A percentile compares a stretch with the other conserved stretches of the same genome.
These are phyloP conservation scores for Rugonectria rugulosa DNA, from an alignment of 2,329 filamentous ascomycete genomes.

Conservation along the genomic window DNA sequence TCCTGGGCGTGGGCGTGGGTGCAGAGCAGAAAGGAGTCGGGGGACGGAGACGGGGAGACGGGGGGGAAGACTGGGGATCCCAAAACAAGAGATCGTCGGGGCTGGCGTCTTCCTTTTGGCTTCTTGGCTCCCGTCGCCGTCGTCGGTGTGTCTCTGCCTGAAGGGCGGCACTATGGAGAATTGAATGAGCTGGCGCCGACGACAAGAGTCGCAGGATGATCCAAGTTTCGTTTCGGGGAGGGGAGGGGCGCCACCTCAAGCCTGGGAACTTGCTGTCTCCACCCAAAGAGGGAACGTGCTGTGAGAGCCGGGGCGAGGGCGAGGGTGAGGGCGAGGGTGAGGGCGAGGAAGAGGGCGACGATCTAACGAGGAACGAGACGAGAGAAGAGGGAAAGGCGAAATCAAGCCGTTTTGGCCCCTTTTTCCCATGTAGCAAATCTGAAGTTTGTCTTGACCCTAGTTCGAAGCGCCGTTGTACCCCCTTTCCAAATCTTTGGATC, in stretches of 20 bases:
- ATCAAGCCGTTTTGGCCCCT: not conserved
- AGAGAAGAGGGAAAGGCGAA: constrained; percentile 1
- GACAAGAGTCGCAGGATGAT: constrained; percentile 23
- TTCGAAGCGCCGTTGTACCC: not conserved
- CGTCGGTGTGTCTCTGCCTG: constrained; percentile 5
- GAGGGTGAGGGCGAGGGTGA: too few species aligned
- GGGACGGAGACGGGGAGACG: not conserved
- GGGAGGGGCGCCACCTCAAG: too few species aligned
- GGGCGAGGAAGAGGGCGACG: not conserved
- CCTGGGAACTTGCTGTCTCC: constrained; percentile 25
- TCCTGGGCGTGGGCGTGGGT: constrained; percentile 1
- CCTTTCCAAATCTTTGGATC: not conserved
- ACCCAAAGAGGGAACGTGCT: constrained; percentile 15
- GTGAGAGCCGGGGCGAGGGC: constrained; percentile 3
- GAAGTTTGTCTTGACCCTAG: constrained; percentile 1
- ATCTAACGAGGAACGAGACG: constrained; percentile 13
- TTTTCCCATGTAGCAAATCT: not conserved
- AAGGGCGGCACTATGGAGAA: not conserved
- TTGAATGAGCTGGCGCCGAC: constrained; percentile 16
- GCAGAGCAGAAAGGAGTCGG: not conserved
- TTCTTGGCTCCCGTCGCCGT: constrained; percentile 3
- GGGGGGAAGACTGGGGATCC: not conserved
- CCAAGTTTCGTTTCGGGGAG: constrained; percentile 40
- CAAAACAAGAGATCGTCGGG: constrained; percentile 6
- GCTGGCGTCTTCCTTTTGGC: constrained; percentile 5